Percentiles rank a stretch among this genome's conserved stretches.
Conservation (phyloP, 306 rosid species). For the Oemleria cerasiformis region DNA sequence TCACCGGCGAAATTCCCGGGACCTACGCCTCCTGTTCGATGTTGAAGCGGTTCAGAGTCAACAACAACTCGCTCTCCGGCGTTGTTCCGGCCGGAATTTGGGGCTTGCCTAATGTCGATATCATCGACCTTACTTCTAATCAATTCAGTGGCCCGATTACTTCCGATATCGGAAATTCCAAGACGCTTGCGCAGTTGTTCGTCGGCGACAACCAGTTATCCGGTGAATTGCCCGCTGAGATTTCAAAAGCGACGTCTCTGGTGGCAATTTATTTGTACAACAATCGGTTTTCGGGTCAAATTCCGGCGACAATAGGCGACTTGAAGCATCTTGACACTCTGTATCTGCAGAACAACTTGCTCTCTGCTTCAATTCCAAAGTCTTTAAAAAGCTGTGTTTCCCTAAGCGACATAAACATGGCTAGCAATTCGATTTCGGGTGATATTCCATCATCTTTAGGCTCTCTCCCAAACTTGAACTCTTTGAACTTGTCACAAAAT, state of each 20-base stretch:
- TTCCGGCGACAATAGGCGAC: conserved; percentile 55
- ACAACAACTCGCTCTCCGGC: conserved; percentile 70
- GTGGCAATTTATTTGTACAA: conserved; percentile 45
- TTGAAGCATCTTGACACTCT: conserved; percentile 53
- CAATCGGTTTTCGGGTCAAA: conserved; percentile 51
- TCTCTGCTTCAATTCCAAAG: conserved; percentile 60
- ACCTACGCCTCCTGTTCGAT: conserved; percentile 49
- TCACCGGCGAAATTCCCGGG: conserved; percentile 74
- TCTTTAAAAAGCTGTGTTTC: conserved; percentile 52
- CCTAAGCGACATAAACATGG: conserved; percentile 51
- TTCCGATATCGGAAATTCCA: conserved; percentile 54
- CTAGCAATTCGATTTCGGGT: conserved; percentile 48
- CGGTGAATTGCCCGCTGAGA: conserved; percentile 60
- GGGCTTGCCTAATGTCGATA: conserved; percentile 59
- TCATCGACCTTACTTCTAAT: conserved; percentile 61
- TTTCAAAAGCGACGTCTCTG: conserved; percentile 52
- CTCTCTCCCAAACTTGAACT: conserved; percentile 48
- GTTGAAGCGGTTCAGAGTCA: conserved; percentile 62
- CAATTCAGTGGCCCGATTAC: conserved; percentile 56
- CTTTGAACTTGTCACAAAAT: conserved; percentile 59
- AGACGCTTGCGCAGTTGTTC: conserved; percentile 36
- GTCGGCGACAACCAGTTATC: conserved; percentile 47
- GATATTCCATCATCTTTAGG: conserved; percentile 68
- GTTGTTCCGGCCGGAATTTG: conserved; percentile 58
- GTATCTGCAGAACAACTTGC: conserved; percentile 48